Conservation (phyloP, 345 rosid genomes). For the Moringa oleifera region DNA sequence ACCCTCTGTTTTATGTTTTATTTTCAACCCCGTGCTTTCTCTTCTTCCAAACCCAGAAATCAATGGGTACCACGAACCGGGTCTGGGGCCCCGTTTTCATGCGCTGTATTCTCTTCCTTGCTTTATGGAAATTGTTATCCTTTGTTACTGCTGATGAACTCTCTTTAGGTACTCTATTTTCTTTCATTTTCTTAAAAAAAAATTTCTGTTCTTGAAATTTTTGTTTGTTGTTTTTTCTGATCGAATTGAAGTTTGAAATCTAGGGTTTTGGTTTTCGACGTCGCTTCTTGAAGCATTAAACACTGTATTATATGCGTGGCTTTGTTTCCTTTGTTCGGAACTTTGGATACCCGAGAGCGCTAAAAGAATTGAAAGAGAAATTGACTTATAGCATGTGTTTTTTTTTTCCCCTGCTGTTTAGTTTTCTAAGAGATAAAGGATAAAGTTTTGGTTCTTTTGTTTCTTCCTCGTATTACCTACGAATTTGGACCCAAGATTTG, state of each 20-base stretch:
- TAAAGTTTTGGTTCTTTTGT: neutral
- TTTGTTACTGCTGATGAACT: conserved; percentile 26
- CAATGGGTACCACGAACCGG: conserved; percentile 32
- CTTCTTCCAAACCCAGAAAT: conserved; percentile 13
- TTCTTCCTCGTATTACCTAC: neutral
- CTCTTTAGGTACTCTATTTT: conserved; percentile 34
- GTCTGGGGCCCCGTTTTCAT: conserved; percentile 28
- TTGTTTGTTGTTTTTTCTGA: neutral
- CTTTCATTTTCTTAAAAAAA: no score
- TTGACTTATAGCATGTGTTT: no score
- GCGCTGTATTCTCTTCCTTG: conserved; percentile 23
- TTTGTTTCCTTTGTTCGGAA: neutral
- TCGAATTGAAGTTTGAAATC: conserved; percentile 7
- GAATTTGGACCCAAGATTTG: neutral
- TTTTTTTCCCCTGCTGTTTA: neutral
- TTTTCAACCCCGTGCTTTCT: conserved; percentile 30
- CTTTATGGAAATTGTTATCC: conserved; percentile 18
- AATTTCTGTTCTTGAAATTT: no score
- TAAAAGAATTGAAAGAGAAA: neutral
- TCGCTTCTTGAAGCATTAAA: neutral
- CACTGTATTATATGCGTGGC: neutral
- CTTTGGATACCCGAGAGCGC: no score
- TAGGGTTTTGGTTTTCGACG: conserved; percentile 30
- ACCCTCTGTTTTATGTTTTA: conserved; percentile 12
- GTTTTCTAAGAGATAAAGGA: neutral